phyloP scores from a whole-genome alignment of 202 grass and related monocot genomes.

The Saccharum hybrid region DNA sequence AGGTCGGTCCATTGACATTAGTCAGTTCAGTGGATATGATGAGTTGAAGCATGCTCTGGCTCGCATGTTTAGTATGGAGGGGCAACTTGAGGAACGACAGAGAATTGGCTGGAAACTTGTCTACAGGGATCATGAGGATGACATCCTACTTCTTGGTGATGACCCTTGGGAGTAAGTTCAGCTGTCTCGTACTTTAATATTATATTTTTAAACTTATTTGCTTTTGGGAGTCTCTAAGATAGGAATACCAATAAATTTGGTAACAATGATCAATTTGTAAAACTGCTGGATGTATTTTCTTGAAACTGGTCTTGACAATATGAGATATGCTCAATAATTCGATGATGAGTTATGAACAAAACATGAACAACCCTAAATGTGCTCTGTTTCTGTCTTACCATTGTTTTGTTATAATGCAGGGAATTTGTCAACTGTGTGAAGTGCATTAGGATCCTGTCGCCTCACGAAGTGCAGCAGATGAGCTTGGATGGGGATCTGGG shows the following conservation, averaged over 20 bases:
- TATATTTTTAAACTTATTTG: not conserved
- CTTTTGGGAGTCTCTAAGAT: not conserved
- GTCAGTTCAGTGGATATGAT: slow-evolving; percentile 82
- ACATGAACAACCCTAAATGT: slow-evolving; percentile 2
- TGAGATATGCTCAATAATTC: slow-evolving; percentile 27
- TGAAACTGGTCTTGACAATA: slow-evolving; percentile 7
- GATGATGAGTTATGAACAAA: not conserved
- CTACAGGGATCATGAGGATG: slow-evolving; percentile 93
- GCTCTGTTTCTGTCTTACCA: not conserved
- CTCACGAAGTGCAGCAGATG: slow-evolving; percentile 96
- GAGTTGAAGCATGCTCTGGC: slow-evolving; percentile 89
- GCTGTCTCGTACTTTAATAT: slow-evolving; percentile 14
- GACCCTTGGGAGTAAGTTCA: slow-evolving; percentile 95
- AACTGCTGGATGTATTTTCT: not conserved
- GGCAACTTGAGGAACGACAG: slow-evolving; percentile 90
- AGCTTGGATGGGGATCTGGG: slow-evolving; percentile 90
- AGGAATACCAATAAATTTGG: not conserved
- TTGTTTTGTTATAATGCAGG: slow-evolving; percentile 52
- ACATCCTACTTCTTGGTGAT: slow-evolving; percentile 93
- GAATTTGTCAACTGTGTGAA: slow-evolving; percentile 93
- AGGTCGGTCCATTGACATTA: slow-evolving; percentile 93
- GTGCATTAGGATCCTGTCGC: slow-evolving; percentile 90
- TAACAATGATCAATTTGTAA: not conserved
- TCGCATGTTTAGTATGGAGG: slow-evolving; percentile 98
- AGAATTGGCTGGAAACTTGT: slow-evolving; percentile 99